Conservation (phyloP, 2,329 filamentous ascomycete genomes). For the Cladophialophora psammophila region DNA sequence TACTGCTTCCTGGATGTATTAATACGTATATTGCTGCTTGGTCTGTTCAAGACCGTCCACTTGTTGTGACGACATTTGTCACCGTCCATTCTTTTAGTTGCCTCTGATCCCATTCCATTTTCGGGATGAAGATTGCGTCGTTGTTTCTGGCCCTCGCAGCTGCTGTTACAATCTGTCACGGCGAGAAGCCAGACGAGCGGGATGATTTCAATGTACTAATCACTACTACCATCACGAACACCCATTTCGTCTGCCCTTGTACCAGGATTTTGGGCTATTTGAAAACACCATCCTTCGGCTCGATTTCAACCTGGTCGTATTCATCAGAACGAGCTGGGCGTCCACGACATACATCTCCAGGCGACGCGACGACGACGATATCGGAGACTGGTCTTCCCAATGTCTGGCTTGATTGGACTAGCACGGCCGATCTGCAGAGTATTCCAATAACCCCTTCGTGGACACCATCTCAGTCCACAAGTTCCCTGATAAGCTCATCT, state of each 20-base stretch:
- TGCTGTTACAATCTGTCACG: not conserved
- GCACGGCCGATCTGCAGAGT: not conserved
- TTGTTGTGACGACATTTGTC: conserved; percentile 13
- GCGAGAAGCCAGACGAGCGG: conserved; percentile 6
- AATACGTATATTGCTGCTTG: not conserved
- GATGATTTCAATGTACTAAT: conserved; percentile 1
- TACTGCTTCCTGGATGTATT: not conserved
- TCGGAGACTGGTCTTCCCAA: not conserved
- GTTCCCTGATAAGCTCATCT: not conserved
- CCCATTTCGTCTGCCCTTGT: conserved; percentile 12
- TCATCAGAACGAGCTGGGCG: not conserved
- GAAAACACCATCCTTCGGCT: not conserved
- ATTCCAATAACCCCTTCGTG: not conserved
- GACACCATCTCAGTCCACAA: not conserved
- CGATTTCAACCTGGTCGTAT: not conserved
- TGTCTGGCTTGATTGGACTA: not conserved
- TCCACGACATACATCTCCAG: not conserved
- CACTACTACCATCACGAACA: conserved; percentile 16
- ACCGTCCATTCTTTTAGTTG: conserved; percentile 12
- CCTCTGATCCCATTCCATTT: not conserved
- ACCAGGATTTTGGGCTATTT: conserved; percentile 3
- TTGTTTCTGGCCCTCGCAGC: not conserved
- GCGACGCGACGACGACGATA: not conserved
- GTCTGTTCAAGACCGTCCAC: conserved; percentile 2
- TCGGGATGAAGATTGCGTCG: not conserved